phyloP scores from a whole-genome alignment of 352 stramenopile genomes.

The Stephanocyclus meneghinianus region DNA sequence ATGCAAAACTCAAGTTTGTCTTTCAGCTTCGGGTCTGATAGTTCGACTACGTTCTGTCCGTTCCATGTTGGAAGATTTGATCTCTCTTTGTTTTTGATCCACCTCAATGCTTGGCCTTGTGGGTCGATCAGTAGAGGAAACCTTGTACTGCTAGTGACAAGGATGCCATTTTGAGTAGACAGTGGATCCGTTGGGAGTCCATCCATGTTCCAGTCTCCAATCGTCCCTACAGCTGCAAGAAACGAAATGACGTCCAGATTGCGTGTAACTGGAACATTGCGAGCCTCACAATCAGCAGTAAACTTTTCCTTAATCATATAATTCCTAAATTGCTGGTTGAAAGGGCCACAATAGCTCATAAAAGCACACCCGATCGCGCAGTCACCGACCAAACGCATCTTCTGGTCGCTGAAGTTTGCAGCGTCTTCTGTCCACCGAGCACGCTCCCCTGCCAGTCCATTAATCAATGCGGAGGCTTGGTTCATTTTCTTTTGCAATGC shows the following conservation, averaged over 20 bases:
- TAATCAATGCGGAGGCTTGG: conserved; percentile 94
- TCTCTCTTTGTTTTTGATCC: conserved; percentile 95
- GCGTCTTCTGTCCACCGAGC: conserved; percentile 97
- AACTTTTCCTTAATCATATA: conserved; percentile 97
- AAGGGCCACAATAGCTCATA: conserved; percentile 96
- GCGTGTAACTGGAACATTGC: conserved; percentile 90
- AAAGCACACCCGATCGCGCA: conserved; percentile 96
- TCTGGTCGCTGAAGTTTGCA: conserved; percentile 96
- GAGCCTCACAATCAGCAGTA: conserved; percentile 89
- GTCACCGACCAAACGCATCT: conserved; percentile 93
- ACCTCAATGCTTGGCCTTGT: conserved; percentile 95
- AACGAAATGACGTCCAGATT: conserved; percentile 97
- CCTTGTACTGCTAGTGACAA: conserved; percentile 93
- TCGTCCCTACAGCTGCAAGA: conserved; percentile 94
- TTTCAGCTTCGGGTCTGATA: conserved; percentile 96
- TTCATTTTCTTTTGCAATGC: conserved; percentile 95
- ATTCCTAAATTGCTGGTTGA: conserved; percentile 96
- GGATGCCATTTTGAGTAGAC: conserved; percentile 98
- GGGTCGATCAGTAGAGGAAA: conserved; percentile 97
- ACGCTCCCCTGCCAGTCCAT: conserved; percentile 93
- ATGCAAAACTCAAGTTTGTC: conserved; percentile 98
- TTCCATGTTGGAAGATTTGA: conserved; percentile 92
- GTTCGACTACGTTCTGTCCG: conserved; percentile 87
- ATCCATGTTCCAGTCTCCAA: conserved; percentile 98
- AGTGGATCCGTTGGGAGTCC: conserved; percentile 94